These are phyloP conservation scores for Chlamydomonas sp. DNA, from an alignment of 139 green algal genomes.

Conservation along the genomic window DNA sequence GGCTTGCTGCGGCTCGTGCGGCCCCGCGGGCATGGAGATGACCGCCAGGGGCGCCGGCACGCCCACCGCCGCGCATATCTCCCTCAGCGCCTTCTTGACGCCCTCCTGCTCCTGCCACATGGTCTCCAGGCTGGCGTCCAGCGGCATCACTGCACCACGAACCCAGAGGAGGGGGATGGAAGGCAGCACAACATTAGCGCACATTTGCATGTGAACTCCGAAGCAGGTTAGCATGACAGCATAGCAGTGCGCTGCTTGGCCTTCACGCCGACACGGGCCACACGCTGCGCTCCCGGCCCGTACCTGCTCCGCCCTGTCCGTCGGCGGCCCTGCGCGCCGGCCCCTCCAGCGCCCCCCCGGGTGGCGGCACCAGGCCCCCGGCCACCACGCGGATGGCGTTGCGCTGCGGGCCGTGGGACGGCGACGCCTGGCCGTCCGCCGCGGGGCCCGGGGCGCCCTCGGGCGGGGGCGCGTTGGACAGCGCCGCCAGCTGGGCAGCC, in stretches of 20 bases:
- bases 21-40: background rate
- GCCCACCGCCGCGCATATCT: constrained; percentile 23
- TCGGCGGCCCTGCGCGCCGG: background rate
- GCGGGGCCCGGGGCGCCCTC: background rate
- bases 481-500: background rate
- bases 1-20: background rate
- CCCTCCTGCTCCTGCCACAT: background rate
- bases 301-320: background rate
- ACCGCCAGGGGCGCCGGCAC: background rate
- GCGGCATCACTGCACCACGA: background rate
- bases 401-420: background rate
- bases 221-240: no score
- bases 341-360: background rate
- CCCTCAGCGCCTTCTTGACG: constrained; percentile 1
- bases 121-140: constrained; percentile 14
- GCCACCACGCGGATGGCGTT: constrained; percentile 27
- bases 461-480: background rate
- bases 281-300: background rate
- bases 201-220: no score
- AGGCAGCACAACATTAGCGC: no score
- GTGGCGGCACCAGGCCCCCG: constrained; percentile 9
- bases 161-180: no score
- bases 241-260: no score
- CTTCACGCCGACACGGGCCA: no score
- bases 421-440: background rate